These are phyloP conservation scores for Metschnikowia reukaufii DNA, from an alignment of 805 yeast genomes.

Conservation along the genomic window DNA sequence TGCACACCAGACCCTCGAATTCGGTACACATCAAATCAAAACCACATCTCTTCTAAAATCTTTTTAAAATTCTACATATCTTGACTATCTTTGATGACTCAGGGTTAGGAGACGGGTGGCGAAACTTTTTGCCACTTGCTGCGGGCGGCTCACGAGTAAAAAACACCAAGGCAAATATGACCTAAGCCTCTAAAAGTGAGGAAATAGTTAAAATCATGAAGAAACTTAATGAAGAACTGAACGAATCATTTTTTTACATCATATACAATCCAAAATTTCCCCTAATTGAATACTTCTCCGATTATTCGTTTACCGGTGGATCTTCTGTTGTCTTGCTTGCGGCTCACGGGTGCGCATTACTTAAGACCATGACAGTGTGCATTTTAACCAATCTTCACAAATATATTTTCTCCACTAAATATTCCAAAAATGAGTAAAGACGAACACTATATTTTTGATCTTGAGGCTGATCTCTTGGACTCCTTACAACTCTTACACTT, in stretches of 20 bases:
- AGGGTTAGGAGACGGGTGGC: neutral
- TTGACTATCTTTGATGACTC: neutral
- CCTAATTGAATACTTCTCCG: neutral
- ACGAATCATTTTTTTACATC: neutral
- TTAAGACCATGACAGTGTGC: neutral
- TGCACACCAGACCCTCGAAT: too few relatives aligned
- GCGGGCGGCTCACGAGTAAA: neutral
- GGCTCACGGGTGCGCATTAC: neutral
- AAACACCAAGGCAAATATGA: neutral
- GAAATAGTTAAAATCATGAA: neutral
- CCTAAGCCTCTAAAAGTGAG: neutral
- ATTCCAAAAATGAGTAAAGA: constrained; percentile 6
- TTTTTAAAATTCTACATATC: too few relatives aligned
- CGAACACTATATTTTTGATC: constrained; percentile 13
- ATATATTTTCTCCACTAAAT: neutral
- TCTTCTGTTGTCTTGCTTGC: neutral
- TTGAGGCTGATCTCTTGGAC: constrained; percentile 3
- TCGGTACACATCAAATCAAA: too few relatives aligned
- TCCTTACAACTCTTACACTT: constrained; percentile 16
- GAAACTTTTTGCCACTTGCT: neutral
- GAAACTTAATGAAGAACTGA: neutral
- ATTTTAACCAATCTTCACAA: neutral
- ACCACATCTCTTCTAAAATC: too few relatives aligned
- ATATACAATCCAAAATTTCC: neutral
- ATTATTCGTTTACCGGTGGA: neutral